Base-by-base conservation (phyloP, 176 grass and related monocot genomes). In the Elymus sibiricus region DNA sequence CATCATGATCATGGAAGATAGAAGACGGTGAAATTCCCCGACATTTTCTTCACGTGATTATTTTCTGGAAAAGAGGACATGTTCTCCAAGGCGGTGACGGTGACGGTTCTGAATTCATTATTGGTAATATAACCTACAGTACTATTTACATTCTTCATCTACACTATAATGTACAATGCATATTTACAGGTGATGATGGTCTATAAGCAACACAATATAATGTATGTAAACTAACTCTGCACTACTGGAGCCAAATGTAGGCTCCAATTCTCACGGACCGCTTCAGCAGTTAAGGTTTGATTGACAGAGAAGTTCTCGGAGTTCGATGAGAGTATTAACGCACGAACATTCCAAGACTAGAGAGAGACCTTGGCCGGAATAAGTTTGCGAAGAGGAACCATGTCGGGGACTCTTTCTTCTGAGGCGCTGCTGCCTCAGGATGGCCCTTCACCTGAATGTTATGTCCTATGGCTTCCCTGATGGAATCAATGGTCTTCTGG, bases 361-460 rank as follows among this genome's bases (percentile, higher is more conserved):
- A 87, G 53, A 97, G 89, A 79, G 94, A 86, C 46, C 82, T 97
- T 5, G 94, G 83, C 22, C 87, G 89, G 55, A 97, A 97, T 47
- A 97, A 79, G 74, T 89, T 84, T 17, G 85, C 83, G 5, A 97
- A 92, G 51, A 97, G 94, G 85, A 92, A 92, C 76, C 90, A 87
- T 64, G 92, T 94, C 11, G 92, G 89, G 13, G 94, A 94, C 4
- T 83, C 89, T 73, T 90, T 87, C 71, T 88, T 86, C 14, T 84
- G 82, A 6, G 70, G 49, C 2, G 88, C 86, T 11, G 32, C 24
- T 67, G 88, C 70, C 55, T 92, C 91, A 31, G 84, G 75, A 49
- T 92, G 87, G 42, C 83, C 92, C 72, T 87, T 97, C 65, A 97
- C 94, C 92, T 94, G 83, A 42, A 97, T 89, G 34, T 86, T 90